Base-by-base conservation (phyloP, 129 eudicot species). In the Flaveria trinervia region DNA sequence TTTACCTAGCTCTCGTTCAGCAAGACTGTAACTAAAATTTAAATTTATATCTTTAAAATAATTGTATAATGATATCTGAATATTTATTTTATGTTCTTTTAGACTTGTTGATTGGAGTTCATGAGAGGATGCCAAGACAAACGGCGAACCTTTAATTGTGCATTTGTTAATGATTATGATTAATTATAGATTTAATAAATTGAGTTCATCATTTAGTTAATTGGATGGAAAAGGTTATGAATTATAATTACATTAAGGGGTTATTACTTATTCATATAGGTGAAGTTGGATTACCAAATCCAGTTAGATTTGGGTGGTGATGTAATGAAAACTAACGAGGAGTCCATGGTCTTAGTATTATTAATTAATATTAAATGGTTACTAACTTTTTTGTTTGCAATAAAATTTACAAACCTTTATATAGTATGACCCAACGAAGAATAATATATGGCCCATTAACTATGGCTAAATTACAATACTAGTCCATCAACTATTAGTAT, bases 201-300 rank as follows among this genome's bases (percentile, higher is more conserved):
- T 52, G 8, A n/a, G 16, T 8, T 52, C 8, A 7, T 52, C n/a
- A 52, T 52, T 52, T 52, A 15, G 9, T 52, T 52, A n/a, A 15
- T 52, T 17, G 8, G 20, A 52, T 52, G 16, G 59, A 52, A n/a
- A 2, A 51, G n/a, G n/a, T 17, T 45, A 45, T 12, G 7, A 45
- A 44, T 8, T 44, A 10, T 10, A 43, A 44, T 9, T 44, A 44
- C 49, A 45, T 9, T 44, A 44, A 7, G 10, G 49, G 10, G 2
- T 44, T 44, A 20, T 20, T 20, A 20, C 22, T 20, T 20, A 10
- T 45, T 45, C 49, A 45, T 10, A 45, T 2, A 45, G 22, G 59
- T 52, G 36, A 26, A 61, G 14, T 26, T 81, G 85, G 85, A 82
- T 54, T 60, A 87, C 96, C 92, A 81, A 87, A 87, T 85, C 88